Evolutionary conservation across 371 early-diverging fungal species (phyloP).

Genomic region (Batrachochytrium dendrobatidis): DNA sequence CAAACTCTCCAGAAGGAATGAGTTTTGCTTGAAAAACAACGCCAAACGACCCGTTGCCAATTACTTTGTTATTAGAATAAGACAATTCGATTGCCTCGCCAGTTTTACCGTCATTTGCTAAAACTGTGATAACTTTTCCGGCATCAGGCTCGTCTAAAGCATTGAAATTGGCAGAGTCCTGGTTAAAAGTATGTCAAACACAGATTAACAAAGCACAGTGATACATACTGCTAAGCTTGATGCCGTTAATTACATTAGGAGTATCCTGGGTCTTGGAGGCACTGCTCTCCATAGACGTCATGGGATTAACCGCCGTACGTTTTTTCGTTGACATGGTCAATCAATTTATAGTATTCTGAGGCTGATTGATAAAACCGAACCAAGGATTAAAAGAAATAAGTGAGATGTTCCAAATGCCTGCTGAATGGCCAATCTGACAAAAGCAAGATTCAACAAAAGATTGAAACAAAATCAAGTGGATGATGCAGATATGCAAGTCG

Average conservation of each 20-base stretch:
- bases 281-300: constrained; percentile 9
- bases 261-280: constrained; percentile 1
- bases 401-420: too few relatives aligned
- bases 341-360: too few relatives aligned
- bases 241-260: constrained; percentile 31
- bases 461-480: too few relatives aligned
- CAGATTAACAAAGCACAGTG: background rate
- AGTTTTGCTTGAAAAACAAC: constrained; percentile 92
- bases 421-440: too few relatives aligned
- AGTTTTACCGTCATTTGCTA: constrained; percentile 76
- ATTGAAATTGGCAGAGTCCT: background rate
- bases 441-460: too few relatives aligned
- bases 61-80: constrained; percentile 81
- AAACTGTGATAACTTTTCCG: constrained; percentile 46
- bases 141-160: constrained; percentile 37
- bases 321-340: constrained; percentile 20
- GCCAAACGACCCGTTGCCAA: constrained; percentile 95
- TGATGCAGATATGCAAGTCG: too few relatives aligned
- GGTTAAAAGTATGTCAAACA: constrained; percentile 1
- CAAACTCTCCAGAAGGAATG: constrained; percentile 64
- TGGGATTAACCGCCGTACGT: constrained; percentile 13
- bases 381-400: too few relatives aligned
- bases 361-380: too few relatives aligned
- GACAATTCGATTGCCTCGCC: constrained; percentile 72
- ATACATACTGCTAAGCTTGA: constrained; percentile 30